Evolutionary conservation across 2,329 filamentous ascomycete species (phyloP).

Genomic region (Boeremia exigua): DNA sequence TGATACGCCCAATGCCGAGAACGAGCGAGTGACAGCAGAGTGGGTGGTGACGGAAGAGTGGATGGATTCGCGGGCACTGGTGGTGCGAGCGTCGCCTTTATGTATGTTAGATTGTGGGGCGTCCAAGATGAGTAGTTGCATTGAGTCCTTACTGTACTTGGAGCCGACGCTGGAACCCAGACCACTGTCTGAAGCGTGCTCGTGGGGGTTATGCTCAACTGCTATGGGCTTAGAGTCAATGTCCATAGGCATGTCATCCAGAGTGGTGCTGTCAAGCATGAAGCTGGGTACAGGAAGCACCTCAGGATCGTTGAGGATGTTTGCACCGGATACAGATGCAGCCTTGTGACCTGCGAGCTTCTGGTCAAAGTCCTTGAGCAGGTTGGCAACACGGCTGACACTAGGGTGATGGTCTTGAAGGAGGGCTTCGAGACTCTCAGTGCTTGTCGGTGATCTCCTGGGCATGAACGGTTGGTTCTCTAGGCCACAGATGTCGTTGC

Average conservation of each 20-base stretch:
- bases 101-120: conserved; percentile 38
- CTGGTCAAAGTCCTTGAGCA: conserved; percentile 55
- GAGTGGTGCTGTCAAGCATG: conserved; percentile 47
- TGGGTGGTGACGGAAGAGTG: conserved; percentile 47
- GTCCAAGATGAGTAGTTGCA: conserved; percentile 26
- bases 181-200: conserved; percentile 84
- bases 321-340: conserved; percentile 37
- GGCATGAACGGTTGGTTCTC: conserved; percentile 52
- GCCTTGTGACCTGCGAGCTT: conserved; percentile 48
- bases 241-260: conserved; percentile 47
- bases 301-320: conserved; percentile 56
- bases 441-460: conserved; percentile 56
- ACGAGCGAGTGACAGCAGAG: conserved; percentile 54
- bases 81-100: conserved; percentile 44
- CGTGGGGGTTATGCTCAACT: conserved; percentile 54
- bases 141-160: conserved; percentile 48
- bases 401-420: conserved; percentile 50
- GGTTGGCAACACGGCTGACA: conserved; percentile 52
- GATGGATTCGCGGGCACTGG: conserved; percentile 43
- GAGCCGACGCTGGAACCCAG: conserved; percentile 78
- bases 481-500: conserved; percentile 49
- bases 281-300: conserved; percentile 57
- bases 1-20: conserved; percentile 46
- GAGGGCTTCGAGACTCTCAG: conserved; percentile 56
- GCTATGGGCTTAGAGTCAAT: conserved; percentile 50